Conservation (phyloP, 177 flowering plant genomes). For the Vitis hybrid region DNA sequence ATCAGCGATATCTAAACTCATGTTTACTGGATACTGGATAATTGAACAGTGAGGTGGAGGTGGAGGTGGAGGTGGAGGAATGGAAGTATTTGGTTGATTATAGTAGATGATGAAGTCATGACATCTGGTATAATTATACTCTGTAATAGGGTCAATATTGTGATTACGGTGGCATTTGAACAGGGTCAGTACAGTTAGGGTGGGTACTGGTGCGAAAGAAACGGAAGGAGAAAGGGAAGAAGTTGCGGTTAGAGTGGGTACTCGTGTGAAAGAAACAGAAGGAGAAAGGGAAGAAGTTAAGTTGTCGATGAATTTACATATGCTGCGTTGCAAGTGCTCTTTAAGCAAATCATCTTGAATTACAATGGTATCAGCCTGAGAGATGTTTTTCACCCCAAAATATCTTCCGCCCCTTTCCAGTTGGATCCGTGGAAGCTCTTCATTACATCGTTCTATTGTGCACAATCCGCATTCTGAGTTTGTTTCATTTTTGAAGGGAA, state of each 20-base stretch:
- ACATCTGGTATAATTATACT: not conserved
- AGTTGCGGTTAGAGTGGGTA: not conserved
- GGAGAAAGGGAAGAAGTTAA: constrained; percentile 3
- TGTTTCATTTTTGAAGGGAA: constrained; percentile 10
- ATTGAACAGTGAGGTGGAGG: not conserved
- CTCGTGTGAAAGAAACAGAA: not conserved
- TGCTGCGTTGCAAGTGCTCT: not conserved
- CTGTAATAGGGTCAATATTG: not conserved
- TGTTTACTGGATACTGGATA: constrained; percentile 4
- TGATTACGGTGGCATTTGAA: constrained; percentile 16
- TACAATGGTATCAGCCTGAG: not conserved
- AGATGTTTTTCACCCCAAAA: constrained; percentile 1
- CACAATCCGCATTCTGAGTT: constrained; percentile 14
- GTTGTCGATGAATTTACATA: constrained; percentile 3
- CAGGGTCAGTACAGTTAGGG: constrained; percentile 1
- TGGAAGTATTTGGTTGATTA: not conserved
- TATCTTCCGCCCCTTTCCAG: not conserved
- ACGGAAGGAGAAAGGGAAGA: too few species aligned
- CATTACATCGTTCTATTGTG: constrained; percentile 4
- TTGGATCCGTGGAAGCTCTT: not conserved
- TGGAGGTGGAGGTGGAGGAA: not conserved
- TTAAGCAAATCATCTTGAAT: constrained; percentile 4
- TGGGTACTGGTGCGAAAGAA: too few species aligned
- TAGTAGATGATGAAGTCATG: not conserved
- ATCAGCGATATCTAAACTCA: too few species aligned